Percentiles rank a stretch among this genome's conserved stretches.
phyloP scores from a whole-genome alignment of 345 rosid genomes.

The Camelina hispida region DNA sequence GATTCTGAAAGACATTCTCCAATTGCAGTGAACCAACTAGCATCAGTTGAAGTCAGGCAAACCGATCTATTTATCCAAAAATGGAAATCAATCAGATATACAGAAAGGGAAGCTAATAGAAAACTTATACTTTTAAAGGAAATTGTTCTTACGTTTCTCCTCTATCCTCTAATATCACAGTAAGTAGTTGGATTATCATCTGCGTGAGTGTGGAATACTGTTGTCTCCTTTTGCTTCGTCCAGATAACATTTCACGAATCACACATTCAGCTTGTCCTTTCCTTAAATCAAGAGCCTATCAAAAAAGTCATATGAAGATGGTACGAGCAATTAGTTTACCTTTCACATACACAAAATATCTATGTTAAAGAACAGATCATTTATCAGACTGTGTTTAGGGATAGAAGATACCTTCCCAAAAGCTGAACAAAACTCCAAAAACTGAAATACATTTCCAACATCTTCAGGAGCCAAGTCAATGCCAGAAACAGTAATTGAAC shows the following conservation, averaged over 20 bases:
- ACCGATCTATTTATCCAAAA: slow-evolving; percentile 51
- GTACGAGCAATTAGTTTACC: neutral
- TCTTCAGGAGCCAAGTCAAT: slow-evolving; percentile 61
- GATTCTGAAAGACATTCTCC: slow-evolving; percentile 53
- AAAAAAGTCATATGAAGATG: slow-evolving; percentile 23
- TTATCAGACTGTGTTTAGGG: neutral
- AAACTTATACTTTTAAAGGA: slow-evolving; percentile 1
- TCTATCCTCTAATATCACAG: slow-evolving; percentile 54
- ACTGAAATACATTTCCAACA: slow-evolving; percentile 76
- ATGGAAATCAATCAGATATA: slow-evolving; percentile 21
- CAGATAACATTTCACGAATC: slow-evolving; percentile 62
- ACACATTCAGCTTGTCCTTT: slow-evolving; percentile 76
- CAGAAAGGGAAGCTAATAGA: slow-evolving; percentile 9
- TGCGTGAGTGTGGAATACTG: slow-evolving; percentile 59
- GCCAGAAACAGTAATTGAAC: slow-evolving; percentile 59
- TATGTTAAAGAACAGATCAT: neutral
- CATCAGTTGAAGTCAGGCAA: slow-evolving; percentile 49
- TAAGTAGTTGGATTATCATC: slow-evolving; percentile 60
- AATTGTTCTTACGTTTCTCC: slow-evolving; percentile 58
- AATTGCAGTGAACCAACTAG: slow-evolving; percentile 65
- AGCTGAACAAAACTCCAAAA: slow-evolving; percentile 79
- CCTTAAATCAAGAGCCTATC: slow-evolving; percentile 68
- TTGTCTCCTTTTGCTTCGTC: slow-evolving; percentile 55
- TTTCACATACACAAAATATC: neutral
- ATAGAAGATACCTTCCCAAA: slow-evolving; percentile 65